These are phyloP conservation scores for Gaultheria prostrata DNA, from an alignment of 148 eudicot species.

Conservation along the genomic window DNA sequence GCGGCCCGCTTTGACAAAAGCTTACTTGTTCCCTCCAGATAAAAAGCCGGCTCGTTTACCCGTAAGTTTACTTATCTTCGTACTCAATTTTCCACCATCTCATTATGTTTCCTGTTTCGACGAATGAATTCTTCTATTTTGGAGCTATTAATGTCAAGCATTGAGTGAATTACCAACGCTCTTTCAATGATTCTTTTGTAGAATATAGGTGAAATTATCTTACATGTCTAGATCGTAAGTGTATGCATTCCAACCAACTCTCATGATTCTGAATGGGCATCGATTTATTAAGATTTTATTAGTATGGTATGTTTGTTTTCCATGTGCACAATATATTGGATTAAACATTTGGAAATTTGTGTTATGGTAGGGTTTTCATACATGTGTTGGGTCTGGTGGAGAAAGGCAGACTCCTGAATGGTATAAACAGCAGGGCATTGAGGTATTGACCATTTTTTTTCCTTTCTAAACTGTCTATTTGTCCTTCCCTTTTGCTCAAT, in stretches of 20 bases:
- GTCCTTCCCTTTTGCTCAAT: not conserved
- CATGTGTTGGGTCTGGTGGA: constrained; percentile 98
- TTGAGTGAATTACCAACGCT: not conserved
- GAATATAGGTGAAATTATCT: not conserved
- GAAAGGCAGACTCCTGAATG: constrained; percentile 99
- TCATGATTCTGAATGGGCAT: not conserved
- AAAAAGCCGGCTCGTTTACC: constrained; percentile 98
- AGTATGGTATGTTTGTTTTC: not conserved
- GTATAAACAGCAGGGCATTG: constrained; percentile 97
- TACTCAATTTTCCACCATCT: constrained; percentile 9
- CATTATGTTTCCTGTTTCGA: not conserved
- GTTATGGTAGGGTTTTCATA: constrained; percentile 79
- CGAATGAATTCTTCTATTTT: not conserved
- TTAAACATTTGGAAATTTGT: constrained; percentile 6
- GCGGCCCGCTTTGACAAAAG: constrained; percentile 96
- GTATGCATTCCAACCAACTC: not conserved
- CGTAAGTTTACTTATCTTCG: constrained; percentile 37
- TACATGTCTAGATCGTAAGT: not conserved
- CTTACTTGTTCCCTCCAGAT: constrained; percentile 78
- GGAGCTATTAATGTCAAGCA: not conserved
- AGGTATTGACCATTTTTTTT: constrained; percentile 46
- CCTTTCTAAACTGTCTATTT: not conserved
- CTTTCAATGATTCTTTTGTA: not conserved
- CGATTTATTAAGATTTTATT: not conserved
- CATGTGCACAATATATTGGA: not conserved